phyloP scores from a whole-genome alignment of 139 green algal genomes.

The Choricystis sp. region DNA sequence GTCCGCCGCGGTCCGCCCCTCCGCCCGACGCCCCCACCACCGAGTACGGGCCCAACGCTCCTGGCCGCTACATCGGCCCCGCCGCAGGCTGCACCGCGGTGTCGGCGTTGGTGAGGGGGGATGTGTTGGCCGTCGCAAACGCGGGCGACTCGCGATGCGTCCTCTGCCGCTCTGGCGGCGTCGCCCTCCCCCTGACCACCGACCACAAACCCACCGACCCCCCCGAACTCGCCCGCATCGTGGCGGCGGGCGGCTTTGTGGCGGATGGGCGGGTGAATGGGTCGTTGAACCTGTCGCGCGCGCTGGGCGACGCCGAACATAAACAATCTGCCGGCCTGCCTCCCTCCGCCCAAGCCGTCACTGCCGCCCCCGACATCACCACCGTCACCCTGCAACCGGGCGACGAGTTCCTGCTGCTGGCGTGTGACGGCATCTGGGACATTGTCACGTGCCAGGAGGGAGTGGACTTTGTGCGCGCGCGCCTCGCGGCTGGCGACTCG shows the following conservation, averaged over 20 bases:
- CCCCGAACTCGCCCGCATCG: constrained; percentile 31
- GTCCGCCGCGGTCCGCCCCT: background rate
- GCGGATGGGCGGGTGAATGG: constrained; percentile 59
- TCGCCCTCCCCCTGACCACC: constrained; percentile 26
- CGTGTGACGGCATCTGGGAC: constrained; percentile 74
- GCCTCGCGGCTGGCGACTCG: constrained; percentile 19
- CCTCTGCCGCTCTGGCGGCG: constrained; percentile 15
- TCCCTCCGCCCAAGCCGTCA: constrained; percentile 45
- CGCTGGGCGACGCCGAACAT: constrained; percentile 67
- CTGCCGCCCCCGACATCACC: constrained; percentile 42
- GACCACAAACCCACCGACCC: constrained; percentile 51
- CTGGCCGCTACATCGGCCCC: constrained; percentile 18
- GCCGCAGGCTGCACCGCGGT: constrained; percentile 37
- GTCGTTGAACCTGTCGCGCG: constrained; percentile 57
- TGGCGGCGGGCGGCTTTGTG: constrained; percentile 41
- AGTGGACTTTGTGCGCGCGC: constrained; percentile 47
- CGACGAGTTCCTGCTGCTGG: constrained; percentile 60
- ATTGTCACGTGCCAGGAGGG: constrained; percentile 51
- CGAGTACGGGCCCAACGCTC: too few species aligned
- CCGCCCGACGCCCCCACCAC: background rate
- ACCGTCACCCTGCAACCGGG: constrained; percentile 16
- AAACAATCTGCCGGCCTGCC: constrained; percentile 30
- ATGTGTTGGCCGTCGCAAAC: constrained; percentile 32
- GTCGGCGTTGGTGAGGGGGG: constrained; percentile 13
- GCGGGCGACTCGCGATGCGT: constrained; percentile 37